phyloP scores from a whole-genome alignment of 352 stramenopile species.

The Globisporangium paddicum region DNA sequence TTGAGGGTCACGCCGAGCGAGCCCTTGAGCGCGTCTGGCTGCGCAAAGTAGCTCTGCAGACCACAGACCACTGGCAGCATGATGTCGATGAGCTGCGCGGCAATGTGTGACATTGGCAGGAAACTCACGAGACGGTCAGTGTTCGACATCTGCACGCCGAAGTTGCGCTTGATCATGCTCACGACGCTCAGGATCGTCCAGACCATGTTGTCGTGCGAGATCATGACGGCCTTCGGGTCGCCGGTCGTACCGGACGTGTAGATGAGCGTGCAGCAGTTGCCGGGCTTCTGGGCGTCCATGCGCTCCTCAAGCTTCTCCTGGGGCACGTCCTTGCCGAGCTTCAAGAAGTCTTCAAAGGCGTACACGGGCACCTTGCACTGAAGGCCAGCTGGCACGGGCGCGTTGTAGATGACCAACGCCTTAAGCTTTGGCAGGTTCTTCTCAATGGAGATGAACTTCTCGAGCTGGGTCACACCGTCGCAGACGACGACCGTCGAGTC shows the following conservation, averaged over 20 bases:
- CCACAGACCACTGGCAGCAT: constrained; percentile 63
- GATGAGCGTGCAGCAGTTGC: constrained; percentile 89
- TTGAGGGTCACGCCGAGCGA: constrained; percentile 82
- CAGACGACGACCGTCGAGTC: constrained; percentile 91
- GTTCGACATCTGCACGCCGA: constrained; percentile 53
- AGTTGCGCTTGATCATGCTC: constrained; percentile 54
- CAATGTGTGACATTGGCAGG: constrained; percentile 88
- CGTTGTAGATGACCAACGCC: constrained; percentile 93
- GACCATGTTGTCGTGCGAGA: constrained; percentile 93
- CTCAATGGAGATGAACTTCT: constrained; percentile 91
- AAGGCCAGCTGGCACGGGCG: constrained; percentile 63
- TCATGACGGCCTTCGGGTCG: constrained; percentile 95
- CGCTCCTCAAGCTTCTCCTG: constrained; percentile 62
- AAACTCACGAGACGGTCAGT: constrained; percentile 80
- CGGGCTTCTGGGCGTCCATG: constrained; percentile 77
- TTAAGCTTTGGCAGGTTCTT: constrained; percentile 89
- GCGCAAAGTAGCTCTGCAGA: constrained; percentile 81
- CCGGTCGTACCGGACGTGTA: constrained; percentile 96
- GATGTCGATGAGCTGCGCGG: constrained; percentile 87
- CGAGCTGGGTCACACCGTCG: constrained; percentile 89
- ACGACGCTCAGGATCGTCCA: constrained; percentile 77
- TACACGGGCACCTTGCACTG: constrained; percentile 70
- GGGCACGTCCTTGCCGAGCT: constrained; percentile 59
- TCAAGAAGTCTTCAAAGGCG: constrained; percentile 73
- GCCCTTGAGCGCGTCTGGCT: constrained; percentile 89